These are phyloP conservation scores for Colletotrichum liaoningense DNA, from an alignment of 2,329 filamentous ascomycete species.

Conservation along the genomic window DNA sequence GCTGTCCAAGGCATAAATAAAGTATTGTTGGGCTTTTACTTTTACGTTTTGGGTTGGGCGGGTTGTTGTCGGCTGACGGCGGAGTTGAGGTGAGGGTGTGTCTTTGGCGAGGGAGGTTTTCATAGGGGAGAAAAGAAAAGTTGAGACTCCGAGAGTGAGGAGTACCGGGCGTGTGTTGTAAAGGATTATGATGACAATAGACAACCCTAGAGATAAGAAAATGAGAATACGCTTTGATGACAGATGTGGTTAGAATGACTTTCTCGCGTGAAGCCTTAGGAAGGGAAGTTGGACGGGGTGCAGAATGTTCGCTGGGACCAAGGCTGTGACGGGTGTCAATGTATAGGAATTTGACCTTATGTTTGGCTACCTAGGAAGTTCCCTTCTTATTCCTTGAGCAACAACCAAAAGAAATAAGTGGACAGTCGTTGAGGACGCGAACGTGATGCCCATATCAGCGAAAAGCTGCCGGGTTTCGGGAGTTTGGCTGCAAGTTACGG, in stretches of 20 bases:
- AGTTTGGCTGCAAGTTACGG: too few species aligned
- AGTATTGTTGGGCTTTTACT: too few species aligned
- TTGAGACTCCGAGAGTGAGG: conserved; percentile 13
- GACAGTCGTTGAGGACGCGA: too few species aligned
- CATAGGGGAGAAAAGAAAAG: conserved; percentile 11
- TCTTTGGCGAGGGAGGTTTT: conserved; percentile 25
- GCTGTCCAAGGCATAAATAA: conserved; percentile 71
- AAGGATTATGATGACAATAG: conserved; percentile 30
- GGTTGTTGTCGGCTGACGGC: not conserved
- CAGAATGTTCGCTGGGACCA: too few species aligned
- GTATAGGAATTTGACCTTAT: too few species aligned
- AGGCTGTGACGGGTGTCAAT: not conserved
- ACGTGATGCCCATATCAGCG: too few species aligned
- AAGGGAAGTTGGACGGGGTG: too few species aligned
- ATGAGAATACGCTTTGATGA: conserved; percentile 35
- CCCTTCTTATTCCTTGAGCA: too few species aligned
- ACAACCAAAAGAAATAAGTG: too few species aligned
- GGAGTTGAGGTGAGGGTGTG: conserved; percentile 26
- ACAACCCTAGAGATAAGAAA: conserved; percentile 25
- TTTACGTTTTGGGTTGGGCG: not conserved
- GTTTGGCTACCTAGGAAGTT: too few species aligned
- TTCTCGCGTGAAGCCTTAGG: too few species aligned
- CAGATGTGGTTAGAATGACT: not conserved
- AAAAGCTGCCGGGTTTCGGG: too few species aligned
- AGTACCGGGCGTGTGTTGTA: conserved; percentile 17